Evolutionary conservation across 140 eudicot genomes (phyloP).

Genomic region (Anethum foeniculum): DNA sequence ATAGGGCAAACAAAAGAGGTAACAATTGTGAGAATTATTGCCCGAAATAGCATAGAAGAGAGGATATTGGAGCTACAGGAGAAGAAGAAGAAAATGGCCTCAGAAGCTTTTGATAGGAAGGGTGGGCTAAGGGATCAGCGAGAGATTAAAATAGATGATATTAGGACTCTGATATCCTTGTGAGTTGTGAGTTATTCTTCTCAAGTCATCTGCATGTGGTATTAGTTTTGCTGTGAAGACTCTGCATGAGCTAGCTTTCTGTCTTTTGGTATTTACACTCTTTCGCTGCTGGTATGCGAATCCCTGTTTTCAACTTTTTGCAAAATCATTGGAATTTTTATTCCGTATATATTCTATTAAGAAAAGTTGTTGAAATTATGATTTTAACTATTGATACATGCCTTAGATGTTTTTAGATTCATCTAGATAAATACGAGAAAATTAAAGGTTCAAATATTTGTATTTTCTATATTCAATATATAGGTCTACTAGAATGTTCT

Average conservation of each 20-base stretch:
- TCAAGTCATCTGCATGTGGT: neutral
- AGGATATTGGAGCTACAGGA: conserved; percentile 68
- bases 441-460: no score
- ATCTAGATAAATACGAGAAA: no score
- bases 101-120: conserved; percentile 50
- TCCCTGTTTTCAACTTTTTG: neutral
- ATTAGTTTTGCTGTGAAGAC: neutral
- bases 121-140: conserved; percentile 46
- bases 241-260: neutral
- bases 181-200: conserved; percentile 40
- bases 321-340: no score
- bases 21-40: conserved; percentile 71
- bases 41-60: conserved; percentile 75
- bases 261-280: neutral
- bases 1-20: conserved; percentile 78
- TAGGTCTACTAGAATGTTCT: no score
- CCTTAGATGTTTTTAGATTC: no score
- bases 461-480: no score
- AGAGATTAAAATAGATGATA: conserved; percentile 55
- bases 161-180: conserved; percentile 61
- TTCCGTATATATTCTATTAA: no score
- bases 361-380: no score
- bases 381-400: no score
- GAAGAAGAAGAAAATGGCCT: conserved; percentile 56
- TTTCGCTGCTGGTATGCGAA: neutral